Evolutionary conservation across 306 rosid species (phyloP), one percentile per base, ranked within the genome.

Genomic region (Echinosophora koreensis): DNA sequence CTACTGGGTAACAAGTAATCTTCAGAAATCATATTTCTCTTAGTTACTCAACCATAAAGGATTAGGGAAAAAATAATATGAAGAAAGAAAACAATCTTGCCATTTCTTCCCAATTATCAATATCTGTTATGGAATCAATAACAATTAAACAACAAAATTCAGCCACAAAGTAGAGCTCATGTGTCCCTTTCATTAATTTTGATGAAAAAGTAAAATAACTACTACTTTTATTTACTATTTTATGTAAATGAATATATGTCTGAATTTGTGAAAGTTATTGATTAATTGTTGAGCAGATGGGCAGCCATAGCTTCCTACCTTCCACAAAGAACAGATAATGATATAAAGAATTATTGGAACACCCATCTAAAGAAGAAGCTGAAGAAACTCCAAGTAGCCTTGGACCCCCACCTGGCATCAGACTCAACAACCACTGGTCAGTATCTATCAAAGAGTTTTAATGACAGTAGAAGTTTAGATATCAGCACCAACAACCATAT

Each of bases 241-340:
- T 44, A 44, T 44, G 14, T 4, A 44, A 9, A 44, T 44, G 46
- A 30, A 44, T 44, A 42, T 42, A 44, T 85, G 30, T 34, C 52
- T 82, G 79, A 85, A 51, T 17, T 34, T 54, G 73, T 66, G 55
- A 68, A 67, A 61, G 17, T 61, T 74, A 11, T 55, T 51, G 37
- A 32, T 68, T 69, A 1, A 44, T 44, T 9, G 3, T 78, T 82
- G 81, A 51, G 74, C 86, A 94, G 98, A 88, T 94, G 98, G 98
- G 97, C 98, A 71, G 93, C 97, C 71, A 95, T 95, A 89, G 97
- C 98, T 86, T 90, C 98, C 4, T 95, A 95, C 84, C 97, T 95
- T 55, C 99, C 99, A 6, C 99, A 95, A 68, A 87, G 99, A 80
- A 95, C 99, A 51, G 99, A 95, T 30, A 95, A 95, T 62, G 99